A percentile compares a stretch with the other conserved stretches of the same genome.
These are phyloP conservation scores for Aspergillus ruber DNA, from an alignment of 2,329 filamentous ascomycete species.

Conservation along the genomic window DNA sequence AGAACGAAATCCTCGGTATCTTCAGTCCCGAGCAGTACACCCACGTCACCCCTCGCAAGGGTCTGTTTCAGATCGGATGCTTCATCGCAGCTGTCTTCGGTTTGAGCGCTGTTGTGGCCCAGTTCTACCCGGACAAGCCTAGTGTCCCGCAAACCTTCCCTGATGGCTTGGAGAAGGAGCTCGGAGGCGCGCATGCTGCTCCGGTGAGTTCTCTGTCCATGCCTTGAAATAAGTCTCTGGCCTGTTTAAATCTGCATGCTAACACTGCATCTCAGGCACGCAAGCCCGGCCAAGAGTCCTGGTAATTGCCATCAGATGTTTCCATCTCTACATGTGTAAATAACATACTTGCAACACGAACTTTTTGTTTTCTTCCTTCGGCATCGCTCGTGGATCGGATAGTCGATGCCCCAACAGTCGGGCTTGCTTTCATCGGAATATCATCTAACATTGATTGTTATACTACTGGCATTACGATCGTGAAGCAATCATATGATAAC, in stretches of 20 bases:
- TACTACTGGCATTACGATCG: too few relatives aligned
- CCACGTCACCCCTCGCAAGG: constrained; percentile 68
- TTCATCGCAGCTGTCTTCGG: constrained; percentile 61
- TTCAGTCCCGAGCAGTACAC: constrained; percentile 88
- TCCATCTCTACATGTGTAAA: constrained; percentile 29
- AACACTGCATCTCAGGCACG: constrained; percentile 26
- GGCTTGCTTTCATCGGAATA: too few relatives aligned
- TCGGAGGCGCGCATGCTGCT: constrained; percentile 63
- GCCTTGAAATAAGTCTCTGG: background rate
- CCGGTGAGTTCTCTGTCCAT: constrained; percentile 49
- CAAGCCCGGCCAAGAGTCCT: constrained; percentile 32
- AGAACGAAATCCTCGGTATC: constrained; percentile 86
- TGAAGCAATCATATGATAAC: too few relatives aligned
- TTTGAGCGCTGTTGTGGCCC: constrained; percentile 61
- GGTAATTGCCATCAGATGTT: constrained; percentile 19
- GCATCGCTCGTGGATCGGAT: constrained; percentile 24
- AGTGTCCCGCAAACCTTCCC: constrained; percentile 62
- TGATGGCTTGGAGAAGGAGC: constrained; percentile 64
- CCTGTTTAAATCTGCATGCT: constrained; percentile 3
- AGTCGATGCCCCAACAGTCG: constrained; percentile 10
- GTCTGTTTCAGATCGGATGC: constrained; percentile 58
- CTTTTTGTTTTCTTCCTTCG: constrained; percentile 26
- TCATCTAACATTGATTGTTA: too few relatives aligned
- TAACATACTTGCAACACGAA: constrained; percentile 30
- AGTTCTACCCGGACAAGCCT: constrained; percentile 65